Percentiles rank a stretch among this genome's conserved stretches.
Conservation (phyloP, 2,329 filamentous ascomycete species). For the Capronia epimyces region DNA sequence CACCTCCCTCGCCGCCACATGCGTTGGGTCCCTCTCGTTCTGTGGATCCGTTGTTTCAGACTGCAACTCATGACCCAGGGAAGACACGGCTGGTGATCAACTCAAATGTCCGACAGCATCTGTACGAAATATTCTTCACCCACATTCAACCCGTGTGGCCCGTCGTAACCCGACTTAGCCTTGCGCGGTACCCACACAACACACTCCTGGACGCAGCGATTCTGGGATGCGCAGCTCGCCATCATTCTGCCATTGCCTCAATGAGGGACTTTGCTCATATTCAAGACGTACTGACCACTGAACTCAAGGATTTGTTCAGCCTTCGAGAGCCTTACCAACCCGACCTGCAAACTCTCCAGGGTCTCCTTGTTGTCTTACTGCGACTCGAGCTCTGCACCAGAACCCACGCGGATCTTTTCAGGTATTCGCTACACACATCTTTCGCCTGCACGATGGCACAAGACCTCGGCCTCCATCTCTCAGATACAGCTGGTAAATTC, state of each 20-base stretch:
- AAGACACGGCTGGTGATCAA: not conserved
- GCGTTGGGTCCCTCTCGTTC: not conserved
- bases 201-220: not conserved
- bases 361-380: not conserved
- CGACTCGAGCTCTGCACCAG: conserved; percentile 1
- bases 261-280: conserved; percentile 5
- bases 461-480: not conserved
- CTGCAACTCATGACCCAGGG: not conserved
- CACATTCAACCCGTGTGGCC: conserved; percentile 3
- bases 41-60: not conserved
- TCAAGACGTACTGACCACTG: not conserved
- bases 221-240: conserved; percentile 2
- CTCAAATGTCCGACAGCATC: conserved; percentile 1
- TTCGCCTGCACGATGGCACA: conserved; percentile 2
- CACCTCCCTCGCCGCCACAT: not conserved
- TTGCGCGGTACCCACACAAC: not conserved
- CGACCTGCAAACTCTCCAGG: conserved; percentile 3
- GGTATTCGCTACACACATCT: not conserved
- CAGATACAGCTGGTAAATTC: not conserved
- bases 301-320: conserved; percentile 2
- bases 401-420: not conserved
- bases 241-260: conserved; percentile 4
- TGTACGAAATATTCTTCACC: conserved; percentile 2
- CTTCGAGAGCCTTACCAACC: conserved; percentile 3
- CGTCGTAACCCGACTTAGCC: not conserved